Percentiles rank a stretch among this genome's conserved stretches.
These are phyloP conservation scores for Fimicolochytrium jonesii DNA, from an alignment of 192 early-diverging fungal species.

Conservation along the genomic window DNA sequence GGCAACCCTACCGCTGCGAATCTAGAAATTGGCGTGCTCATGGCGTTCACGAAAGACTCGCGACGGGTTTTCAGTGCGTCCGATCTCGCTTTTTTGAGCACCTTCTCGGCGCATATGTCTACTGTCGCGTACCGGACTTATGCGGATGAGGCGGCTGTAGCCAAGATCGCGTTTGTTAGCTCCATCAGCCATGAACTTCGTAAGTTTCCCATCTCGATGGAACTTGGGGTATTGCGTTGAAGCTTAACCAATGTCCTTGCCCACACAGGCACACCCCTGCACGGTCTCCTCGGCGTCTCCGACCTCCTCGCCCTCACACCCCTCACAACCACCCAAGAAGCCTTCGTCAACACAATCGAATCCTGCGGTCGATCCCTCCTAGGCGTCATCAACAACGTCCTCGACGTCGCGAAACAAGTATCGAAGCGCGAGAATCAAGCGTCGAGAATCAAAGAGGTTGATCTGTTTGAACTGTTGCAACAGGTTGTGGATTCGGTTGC, in stretches of 20 bases:
- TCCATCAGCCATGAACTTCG: slow-evolving; percentile 49
- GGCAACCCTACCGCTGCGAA: background rate
- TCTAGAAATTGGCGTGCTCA: slow-evolving; percentile 21
- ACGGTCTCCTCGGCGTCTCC: slow-evolving; percentile 45
- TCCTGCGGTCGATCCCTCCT: slow-evolving; percentile 33
- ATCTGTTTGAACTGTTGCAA: slow-evolving; percentile 19
- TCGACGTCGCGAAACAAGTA: slow-evolving; percentile 29
- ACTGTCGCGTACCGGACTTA: slow-evolving; percentile 36
- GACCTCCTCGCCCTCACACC: slow-evolving; percentile 34
- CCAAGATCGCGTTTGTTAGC: slow-evolving; percentile 46
- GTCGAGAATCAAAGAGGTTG: slow-evolving; percentile 1
- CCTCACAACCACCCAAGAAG: slow-evolving; percentile 24
- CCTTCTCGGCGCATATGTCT: slow-evolving; percentile 45
- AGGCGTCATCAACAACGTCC: slow-evolving; percentile 36
- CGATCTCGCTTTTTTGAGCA: slow-evolving; percentile 40
- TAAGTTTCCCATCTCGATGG: too few relatives aligned
- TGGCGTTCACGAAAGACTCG: slow-evolving; percentile 27
- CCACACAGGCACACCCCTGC: slow-evolving; percentile 41
- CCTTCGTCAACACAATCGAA: slow-evolving; percentile 34
- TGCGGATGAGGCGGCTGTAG: slow-evolving; percentile 45
- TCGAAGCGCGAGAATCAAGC: background rate
- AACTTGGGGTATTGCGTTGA: too few relatives aligned
- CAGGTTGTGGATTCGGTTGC: slow-evolving; percentile 17
- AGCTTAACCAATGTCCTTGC: background rate
- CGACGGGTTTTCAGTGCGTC: slow-evolving; percentile 39